Evolutionary conservation across 345 rosid species (phyloP).

Genomic region (Hibiscus mutabilis): DNA sequence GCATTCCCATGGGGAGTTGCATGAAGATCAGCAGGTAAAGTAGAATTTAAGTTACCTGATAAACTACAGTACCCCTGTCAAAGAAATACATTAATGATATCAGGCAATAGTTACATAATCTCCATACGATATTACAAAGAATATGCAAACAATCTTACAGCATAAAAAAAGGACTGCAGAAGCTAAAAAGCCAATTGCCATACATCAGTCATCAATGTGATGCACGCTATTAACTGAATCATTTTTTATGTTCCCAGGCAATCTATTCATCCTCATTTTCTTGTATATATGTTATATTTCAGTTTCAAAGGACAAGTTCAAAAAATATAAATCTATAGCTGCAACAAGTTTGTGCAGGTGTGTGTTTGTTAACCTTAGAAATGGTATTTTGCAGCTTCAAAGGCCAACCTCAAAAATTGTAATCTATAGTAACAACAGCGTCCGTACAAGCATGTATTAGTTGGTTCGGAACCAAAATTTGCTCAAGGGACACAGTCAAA

Average conservation of each 20-base stretch:
- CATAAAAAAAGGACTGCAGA: not conserved
- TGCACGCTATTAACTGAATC: not conserved
- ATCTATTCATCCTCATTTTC: not conserved
- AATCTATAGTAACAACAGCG: not conserved
- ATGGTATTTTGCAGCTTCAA: not conserved
- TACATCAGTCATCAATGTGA: not conserved
- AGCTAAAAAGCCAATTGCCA: not conserved
- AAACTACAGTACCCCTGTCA: conserved; percentile 45
- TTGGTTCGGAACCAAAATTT: not conserved
- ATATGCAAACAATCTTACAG: not conserved
- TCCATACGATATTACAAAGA: not conserved
- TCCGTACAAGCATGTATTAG: not conserved
- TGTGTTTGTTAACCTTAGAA: not conserved
- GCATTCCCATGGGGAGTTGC: conserved; percentile 23
- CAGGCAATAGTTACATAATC: not conserved
- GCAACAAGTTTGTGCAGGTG: not conserved
- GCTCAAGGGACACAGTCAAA: not conserved
- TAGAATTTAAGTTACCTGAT: conserved; percentile 21
- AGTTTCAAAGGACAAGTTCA: not conserved
- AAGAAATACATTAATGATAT: not conserved
- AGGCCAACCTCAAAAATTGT: not conserved
- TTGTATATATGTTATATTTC: not conserved
- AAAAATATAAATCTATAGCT: not conserved
- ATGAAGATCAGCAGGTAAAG: conserved; percentile 24
- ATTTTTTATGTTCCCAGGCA: not conserved